These are phyloP conservation scores for Tagetes patula DNA, from an alignment of 129 eudicot genomes.

Conservation along the genomic window DNA sequence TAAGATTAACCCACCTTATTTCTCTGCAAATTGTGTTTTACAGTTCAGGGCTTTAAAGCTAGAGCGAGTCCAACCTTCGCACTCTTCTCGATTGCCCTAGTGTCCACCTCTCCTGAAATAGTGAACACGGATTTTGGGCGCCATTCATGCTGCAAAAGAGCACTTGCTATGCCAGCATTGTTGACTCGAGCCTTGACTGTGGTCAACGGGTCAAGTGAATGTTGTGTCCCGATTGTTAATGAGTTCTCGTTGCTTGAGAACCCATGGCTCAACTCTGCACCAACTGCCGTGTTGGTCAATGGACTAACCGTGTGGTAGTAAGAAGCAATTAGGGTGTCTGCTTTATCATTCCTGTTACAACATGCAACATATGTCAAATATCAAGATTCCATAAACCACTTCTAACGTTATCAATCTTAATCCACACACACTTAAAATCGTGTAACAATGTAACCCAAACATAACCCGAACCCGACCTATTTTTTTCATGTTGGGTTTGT, in stretches of 20 bases:
- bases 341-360: conserved; percentile 66
- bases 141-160: conserved; percentile 86
- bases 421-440: too few species aligned
- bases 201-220: conserved; percentile 69
- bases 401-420: too few species aligned
- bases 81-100: conserved; percentile 76
- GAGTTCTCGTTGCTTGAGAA: conserved; percentile 82
- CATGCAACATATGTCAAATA: neutral
- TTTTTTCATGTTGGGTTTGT: too few species aligned
- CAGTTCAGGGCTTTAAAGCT: conserved; percentile 67
- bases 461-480: too few species aligned
- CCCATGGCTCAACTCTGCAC: conserved; percentile 82
- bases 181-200: conserved; percentile 70
- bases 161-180: conserved; percentile 79
- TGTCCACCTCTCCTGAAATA: conserved; percentile 87
- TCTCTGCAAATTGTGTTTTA: conserved; percentile 20
- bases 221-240: conserved; percentile 75
- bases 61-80: conserved; percentile 83
- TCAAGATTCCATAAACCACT: neutral
- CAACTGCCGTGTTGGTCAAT: conserved; percentile 74
- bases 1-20: conserved; percentile 28
- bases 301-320: conserved; percentile 82
- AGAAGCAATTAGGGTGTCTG: conserved; percentile 64
- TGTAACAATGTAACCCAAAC: too few species aligned
- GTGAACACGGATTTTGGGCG: conserved; percentile 73